These are phyloP conservation scores for Atalantia buxifolia DNA, from an alignment of 345 rosid species.

Conservation along the genomic window DNA sequence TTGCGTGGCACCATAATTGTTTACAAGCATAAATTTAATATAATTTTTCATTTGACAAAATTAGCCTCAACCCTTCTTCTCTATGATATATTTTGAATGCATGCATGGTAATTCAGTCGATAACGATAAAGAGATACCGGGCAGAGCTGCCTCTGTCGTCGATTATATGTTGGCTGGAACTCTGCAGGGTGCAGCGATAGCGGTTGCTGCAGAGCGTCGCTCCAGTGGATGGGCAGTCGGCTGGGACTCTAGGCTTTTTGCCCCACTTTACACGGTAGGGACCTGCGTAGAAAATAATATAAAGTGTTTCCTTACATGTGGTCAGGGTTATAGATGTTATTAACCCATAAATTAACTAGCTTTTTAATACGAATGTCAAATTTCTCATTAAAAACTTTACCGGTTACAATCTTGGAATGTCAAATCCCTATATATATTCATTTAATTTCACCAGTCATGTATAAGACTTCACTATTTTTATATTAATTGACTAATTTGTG, in stretches of 20 bases:
- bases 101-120: conserved; percentile 33
- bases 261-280: conserved; percentile 50
- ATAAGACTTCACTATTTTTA: too few species aligned
- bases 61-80: background rate
- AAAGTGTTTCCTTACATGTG: background rate
- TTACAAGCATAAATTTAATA: background rate
- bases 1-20: background rate
- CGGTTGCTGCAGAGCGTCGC: conserved; percentile 44
- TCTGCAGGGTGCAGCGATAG: conserved; percentile 47
- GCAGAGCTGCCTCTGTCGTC: conserved; percentile 60
- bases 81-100: background rate
- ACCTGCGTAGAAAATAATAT: background rate
- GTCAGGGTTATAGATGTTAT: too few species aligned
- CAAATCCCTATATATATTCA: too few species aligned
- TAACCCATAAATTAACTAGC: too few species aligned
- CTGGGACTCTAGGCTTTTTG: conserved; percentile 30
- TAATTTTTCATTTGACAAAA: too few species aligned
- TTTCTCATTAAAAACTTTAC: too few species aligned
- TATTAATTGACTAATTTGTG: background rate
- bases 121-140: conserved; percentile 58
- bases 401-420: too few species aligned
- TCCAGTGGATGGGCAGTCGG: conserved; percentile 61
- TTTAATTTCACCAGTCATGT: too few species aligned
- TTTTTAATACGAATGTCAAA: too few species aligned
- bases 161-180: conserved; percentile 68